Percentiles rank a stretch among this genome's conserved stretches.
Conservation (phyloP, 805 yeast species). For the Lipomyces kockii region DNA sequence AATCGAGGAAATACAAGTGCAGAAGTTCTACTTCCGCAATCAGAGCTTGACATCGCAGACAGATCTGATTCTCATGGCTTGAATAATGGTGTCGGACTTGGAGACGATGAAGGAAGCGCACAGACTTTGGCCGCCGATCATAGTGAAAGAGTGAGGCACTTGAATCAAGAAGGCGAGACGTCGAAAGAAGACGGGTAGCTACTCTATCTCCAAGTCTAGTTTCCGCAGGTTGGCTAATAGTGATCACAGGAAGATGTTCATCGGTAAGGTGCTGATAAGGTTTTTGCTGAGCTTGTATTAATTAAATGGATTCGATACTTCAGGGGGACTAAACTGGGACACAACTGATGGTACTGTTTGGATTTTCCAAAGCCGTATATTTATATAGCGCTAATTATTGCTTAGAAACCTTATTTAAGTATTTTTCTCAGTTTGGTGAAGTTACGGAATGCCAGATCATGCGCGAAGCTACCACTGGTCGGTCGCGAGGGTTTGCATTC, state of each 20-base stretch:
- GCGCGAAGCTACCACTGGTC: conserved; percentile 84
- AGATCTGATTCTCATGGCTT: conserved; percentile 41
- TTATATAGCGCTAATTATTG: background rate
- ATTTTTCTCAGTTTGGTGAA: conserved; percentile 87
- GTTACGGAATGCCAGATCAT: conserved; percentile 86
- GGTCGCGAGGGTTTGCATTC: conserved; percentile 94
- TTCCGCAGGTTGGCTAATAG: conserved; percentile 40
- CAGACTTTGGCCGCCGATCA: conserved; percentile 40
- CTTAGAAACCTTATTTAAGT: conserved; percentile 70
- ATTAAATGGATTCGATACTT: conserved; percentile 51
- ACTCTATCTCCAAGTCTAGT: conserved; percentile 42
- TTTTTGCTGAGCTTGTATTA: conserved; percentile 34
- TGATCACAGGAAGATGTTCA: conserved; percentile 39
- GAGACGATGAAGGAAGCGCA: conserved; percentile 42
- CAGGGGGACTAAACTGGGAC: conserved; percentile 99
- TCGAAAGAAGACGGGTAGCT: conserved; percentile 32
- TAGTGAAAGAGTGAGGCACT: conserved; percentile 13
- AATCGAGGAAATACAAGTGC: background rate
- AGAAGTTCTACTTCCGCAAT: background rate
- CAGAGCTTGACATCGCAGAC: background rate
- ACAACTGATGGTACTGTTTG: conserved; percentile 66
- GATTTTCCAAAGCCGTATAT: no score
- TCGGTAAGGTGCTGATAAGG: conserved; percentile 18
- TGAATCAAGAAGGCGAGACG: conserved; percentile 8
- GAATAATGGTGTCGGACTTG: conserved; percentile 42